These are phyloP conservation scores for Letharia columbiana DNA, from an alignment of 495 filamentous ascomycete genomes.

Conservation along the genomic window DNA sequence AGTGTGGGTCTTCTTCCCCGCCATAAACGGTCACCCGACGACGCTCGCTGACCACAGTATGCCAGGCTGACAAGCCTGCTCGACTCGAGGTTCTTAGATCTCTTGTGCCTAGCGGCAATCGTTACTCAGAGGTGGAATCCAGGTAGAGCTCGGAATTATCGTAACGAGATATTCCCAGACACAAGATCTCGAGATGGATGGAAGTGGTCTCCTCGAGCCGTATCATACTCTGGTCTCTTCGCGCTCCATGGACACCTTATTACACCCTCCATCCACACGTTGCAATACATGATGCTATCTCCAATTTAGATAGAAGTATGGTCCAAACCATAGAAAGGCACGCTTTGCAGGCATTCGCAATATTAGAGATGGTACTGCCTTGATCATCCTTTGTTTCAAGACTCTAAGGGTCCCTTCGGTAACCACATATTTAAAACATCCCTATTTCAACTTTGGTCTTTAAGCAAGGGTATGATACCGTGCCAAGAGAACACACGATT, in stretches of 20 bases:
- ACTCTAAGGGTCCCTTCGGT: no score
- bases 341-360: neutral
- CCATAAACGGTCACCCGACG: neutral
- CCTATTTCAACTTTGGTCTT: no score
- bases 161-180: neutral
- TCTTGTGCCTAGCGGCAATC: neutral
- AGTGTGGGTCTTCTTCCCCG: conserved; percentile 31
- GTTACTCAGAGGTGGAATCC: neutral
- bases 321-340: neutral
- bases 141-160: neutral
- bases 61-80: neutral
- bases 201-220: neutral
- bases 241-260: no score
- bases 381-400: neutral
- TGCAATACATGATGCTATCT: neutral
- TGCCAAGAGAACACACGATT: no score
- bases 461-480: no score
- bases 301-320: neutral
- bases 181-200: neutral
- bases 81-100: neutral
- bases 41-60: neutral
- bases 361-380: neutral
- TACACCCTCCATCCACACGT: neutral
- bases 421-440: no score
- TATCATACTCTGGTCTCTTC: neutral